These are phyloP conservation scores for bread wheat (Triticum aestivum) DNA, from an alignment of 176 grass and related monocot species.

Conservation along the genomic window DNA sequence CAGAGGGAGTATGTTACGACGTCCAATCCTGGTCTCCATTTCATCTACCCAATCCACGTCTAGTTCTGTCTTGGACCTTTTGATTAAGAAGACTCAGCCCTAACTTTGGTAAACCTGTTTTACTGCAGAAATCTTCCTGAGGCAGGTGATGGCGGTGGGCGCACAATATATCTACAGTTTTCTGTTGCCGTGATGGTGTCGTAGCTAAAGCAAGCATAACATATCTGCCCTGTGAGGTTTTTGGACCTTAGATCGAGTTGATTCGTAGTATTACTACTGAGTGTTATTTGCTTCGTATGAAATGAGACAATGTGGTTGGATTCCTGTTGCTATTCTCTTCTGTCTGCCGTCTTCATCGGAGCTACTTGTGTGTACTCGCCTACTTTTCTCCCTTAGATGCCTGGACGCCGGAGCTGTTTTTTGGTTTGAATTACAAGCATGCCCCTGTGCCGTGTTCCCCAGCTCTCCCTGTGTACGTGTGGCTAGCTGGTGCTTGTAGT, in stretches of 20 bases:
- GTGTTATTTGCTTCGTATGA: not conserved
- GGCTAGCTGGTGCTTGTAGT: no score
- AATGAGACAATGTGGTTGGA: not conserved
- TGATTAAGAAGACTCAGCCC: not conserved
- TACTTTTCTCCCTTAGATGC: no score
- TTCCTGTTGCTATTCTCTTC: not conserved
- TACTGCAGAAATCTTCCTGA: constrained; percentile 25
- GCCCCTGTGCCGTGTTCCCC: no score
- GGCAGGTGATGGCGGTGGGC: not conserved
- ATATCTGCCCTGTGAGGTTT: constrained; percentile 11
- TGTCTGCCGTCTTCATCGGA: no score
- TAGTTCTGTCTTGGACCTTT: not conserved
- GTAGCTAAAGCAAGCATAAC: not conserved
- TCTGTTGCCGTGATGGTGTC: not conserved
- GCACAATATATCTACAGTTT: not conserved
- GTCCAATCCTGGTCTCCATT: not conserved
- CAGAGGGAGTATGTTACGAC: no score
- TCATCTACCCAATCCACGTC: not conserved
- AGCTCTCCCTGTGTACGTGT: no score
- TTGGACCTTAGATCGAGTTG: constrained; percentile 12
- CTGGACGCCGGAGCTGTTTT: no score
- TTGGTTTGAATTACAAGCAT: no score
- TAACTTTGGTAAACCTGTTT: not conserved
- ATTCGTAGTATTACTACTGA: not conserved
- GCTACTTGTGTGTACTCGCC: no score